Evolutionary conservation across 2,329 filamentous ascomycete species (phyloP), one percentile per base, ranked within the genome.

Genomic region (Cryphonectria naterciae): DNA sequence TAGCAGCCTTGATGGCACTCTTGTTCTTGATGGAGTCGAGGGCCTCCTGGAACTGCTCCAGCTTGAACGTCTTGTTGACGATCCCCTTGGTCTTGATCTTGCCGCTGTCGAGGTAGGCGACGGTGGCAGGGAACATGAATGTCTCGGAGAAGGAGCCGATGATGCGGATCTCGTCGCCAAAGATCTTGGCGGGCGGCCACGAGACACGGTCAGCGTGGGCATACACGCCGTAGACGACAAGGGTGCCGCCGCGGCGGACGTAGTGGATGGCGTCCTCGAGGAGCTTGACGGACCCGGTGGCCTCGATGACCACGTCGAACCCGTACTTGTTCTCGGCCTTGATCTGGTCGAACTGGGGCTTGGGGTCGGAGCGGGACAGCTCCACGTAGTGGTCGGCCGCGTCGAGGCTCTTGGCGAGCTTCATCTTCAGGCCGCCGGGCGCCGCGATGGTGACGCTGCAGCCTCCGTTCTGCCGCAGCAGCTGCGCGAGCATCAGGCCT

Each of bases 121-220:
- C 82, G 4, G 84, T 86, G 70, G 83, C 80, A 13, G 84, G 90
- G 84, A 92, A 92, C 85, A 91, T 92, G 81, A 89, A 91, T 35
- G 89, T 91, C 80, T 93, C 91, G 64, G 89, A 92, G 82, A 93
- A 93, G 67, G 88, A 91, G 37, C 91, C 91, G 68, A 93, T 82
- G 75, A 93, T 92, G 74, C 90, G 92, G 75, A 93, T 91, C 79
- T 93, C 91, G 72, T 83, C 81, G 76, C 86, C 85, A 77, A 88
- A 93, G 76, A 94, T 93, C 83, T 91, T 91, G 78, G 86, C 85
- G n/a, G 91, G 91, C 6, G 89, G 84, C 89, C 91, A 92, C 4
- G 86, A 84, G 41, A 93, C 90, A 65, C 86, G 86, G 69, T 87
- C 90, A 39, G 86, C 80, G 73, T 84, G 87, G 74, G 87, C 83